A percentile compares a stretch with the other conserved stretches of the same genome.
Conservation (phyloP, 805 yeast genomes). For the Metschnikowia noctiluminum region DNA sequence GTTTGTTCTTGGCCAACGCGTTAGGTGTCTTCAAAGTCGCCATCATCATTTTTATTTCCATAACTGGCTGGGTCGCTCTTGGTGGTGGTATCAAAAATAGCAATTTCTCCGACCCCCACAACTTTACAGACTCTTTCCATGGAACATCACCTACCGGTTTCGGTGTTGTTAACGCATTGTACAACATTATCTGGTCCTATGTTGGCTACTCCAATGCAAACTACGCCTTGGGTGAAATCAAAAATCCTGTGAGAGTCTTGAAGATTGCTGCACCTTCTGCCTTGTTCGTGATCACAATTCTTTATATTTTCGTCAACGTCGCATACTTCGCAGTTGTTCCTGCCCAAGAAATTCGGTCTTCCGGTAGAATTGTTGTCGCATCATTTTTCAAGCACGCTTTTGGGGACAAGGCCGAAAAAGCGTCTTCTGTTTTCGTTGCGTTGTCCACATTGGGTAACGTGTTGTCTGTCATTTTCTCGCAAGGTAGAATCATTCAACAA, state of each 20-base stretch:
- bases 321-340: slow-evolving; percentile 84
- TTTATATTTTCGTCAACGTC: slow-evolving; percentile 73
- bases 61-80: slow-evolving; percentile 82
- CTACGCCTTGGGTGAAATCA: slow-evolving; percentile 77
- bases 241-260: slow-evolving; percentile 67
- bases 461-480: slow-evolving; percentile 73
- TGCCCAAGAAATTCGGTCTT: slow-evolving; percentile 51
- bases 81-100: slow-evolving; percentile 61
- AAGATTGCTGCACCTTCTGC: slow-evolving; percentile 75
- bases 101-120: slow-evolving; percentile 50
- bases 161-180: slow-evolving; percentile 71
- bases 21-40: slow-evolving; percentile 71
- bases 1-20: slow-evolving; percentile 58
- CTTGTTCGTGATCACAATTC: slow-evolving; percentile 52
- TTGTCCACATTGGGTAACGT: slow-evolving; percentile 81
- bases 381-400: slow-evolving; percentile 70
- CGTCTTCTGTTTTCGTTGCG: slow-evolving; percentile 77
- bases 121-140: slow-evolving; percentile 55
- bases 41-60: slow-evolving; percentile 64
- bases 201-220: slow-evolving; percentile 82
- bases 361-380: slow-evolving; percentile 74
- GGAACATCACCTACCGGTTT: slow-evolving; percentile 57
- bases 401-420: slow-evolving; percentile 64
- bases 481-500: slow-evolving; percentile 77
- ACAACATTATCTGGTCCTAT: slow-evolving; percentile 82